Percentiles rank a stretch among this genome's conserved stretches.
phyloP scores from a whole-genome alignment of 2,329 filamentous ascomycete species.

The Metarhizium sp. region DNA sequence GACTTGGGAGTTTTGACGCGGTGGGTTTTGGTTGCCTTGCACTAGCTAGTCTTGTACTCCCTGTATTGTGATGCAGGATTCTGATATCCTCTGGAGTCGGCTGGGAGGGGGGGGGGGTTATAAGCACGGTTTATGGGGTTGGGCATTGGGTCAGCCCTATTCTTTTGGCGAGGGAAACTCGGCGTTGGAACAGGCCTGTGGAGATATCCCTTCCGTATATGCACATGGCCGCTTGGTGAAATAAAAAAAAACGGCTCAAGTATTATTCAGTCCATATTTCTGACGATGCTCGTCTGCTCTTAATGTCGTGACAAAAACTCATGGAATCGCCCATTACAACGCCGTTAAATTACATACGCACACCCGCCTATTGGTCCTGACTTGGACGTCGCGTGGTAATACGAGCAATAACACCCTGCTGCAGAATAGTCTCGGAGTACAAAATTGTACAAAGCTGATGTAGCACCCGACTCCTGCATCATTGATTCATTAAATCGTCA shows the following conservation, averaged over 20 bases:
- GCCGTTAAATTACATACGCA: background rate
- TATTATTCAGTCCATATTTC: background rate
- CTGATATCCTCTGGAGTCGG: background rate
- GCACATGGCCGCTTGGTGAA: background rate
- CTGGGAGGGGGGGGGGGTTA: background rate
- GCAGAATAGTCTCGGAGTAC: background rate
- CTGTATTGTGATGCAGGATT: background rate
- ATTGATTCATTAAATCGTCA: background rate
- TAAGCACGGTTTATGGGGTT: background rate
- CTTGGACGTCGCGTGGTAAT: too few species aligned
- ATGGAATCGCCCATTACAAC: background rate
- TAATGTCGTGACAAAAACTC: background rate
- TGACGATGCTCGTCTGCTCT: background rate
- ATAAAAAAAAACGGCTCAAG: background rate
- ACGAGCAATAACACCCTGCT: background rate
- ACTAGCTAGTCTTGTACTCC: too few species aligned
- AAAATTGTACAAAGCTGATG: background rate
- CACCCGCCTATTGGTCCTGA: too few species aligned
- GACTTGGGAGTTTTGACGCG: too few species aligned
- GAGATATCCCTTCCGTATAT: background rate
- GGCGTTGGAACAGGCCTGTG: background rate
- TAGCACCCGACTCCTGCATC: background rate
- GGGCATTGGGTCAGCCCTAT: background rate
- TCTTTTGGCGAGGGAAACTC: background rate
- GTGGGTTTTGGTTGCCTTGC: too few species aligned